These are phyloP conservation scores for Ogataea pini DNA, from an alignment of 805 yeast species.

Conservation along the genomic window DNA sequence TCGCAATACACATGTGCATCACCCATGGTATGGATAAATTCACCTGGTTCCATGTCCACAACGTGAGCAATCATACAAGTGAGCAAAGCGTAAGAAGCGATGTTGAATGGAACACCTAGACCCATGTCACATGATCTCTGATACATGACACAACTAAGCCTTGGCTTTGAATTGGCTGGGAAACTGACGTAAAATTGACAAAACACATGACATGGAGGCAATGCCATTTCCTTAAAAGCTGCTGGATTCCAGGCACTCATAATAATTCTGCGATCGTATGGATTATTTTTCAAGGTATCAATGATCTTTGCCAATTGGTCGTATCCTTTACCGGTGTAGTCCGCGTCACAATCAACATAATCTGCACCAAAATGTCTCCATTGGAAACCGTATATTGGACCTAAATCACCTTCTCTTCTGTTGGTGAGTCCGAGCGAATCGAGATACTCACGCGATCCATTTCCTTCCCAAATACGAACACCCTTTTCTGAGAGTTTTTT, in stretches of 20 bases:
- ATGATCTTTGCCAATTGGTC: conserved; percentile 87
- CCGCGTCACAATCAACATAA: conserved; percentile 81
- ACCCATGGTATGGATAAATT: conserved; percentile 92
- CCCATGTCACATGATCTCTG: conserved; percentile 99
- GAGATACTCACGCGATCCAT: conserved; percentile 89
- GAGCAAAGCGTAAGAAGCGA: conserved; percentile 91
- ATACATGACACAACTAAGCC: conserved; percentile 82
- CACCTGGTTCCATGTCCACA: conserved; percentile 95
- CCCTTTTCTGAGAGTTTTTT: conserved; percentile 75
- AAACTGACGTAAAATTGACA: conserved; percentile 92
- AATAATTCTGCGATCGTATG: conserved; percentile 92
- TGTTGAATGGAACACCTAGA: conserved; percentile 97
- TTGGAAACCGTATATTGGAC: conserved; percentile 98
- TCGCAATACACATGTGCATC: conserved; percentile 95
- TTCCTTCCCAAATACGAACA: conserved; percentile 99
- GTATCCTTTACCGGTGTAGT: conserved; percentile 83
- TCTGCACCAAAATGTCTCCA: conserved; percentile 99
- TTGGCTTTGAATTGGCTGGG: conserved; percentile 63
- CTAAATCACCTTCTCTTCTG: conserved; percentile 90
- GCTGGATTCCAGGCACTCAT: conserved; percentile 99
- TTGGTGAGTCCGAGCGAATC: conserved; percentile 78
- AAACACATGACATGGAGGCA: conserved; percentile 98
- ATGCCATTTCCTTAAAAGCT: conserved; percentile 89
- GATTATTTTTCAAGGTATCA: conserved; percentile 77
- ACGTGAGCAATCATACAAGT: conserved; percentile 95